Evolutionary conservation across 139 green algal species (phyloP), one percentile per base, ranked within the genome.

Genomic region (Chlamydomonas sp.): DNA sequence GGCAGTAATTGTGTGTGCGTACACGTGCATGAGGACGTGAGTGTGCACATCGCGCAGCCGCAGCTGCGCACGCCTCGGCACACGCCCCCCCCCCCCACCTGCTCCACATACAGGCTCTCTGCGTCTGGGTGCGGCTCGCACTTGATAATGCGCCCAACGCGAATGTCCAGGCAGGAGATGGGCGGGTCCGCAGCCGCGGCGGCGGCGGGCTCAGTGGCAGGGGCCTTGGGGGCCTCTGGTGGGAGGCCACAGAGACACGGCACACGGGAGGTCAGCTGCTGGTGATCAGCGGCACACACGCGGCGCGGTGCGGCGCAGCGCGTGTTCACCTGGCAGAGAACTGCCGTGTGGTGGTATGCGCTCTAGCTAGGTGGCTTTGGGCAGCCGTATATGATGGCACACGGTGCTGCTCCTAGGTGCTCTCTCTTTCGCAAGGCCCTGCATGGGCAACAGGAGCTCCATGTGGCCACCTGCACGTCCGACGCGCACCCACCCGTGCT

Each of bases 41-140:
- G 43, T 54, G 43, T 54, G 43, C 43, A 54, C 43, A 54, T n/a
- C n/a, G n/a, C n/a, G n/a, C n/a, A n/a, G n/a, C n/a, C n/a, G n/a
- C n/a, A n/a, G n/a, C n/a, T n/a, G n/a, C n/a, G n/a, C n/a, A n/a
- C n/a, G n/a, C n/a, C n/a, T n/a, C n/a, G n/a, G n/a, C n/a, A n/a
- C n/a, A n/a, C n/a, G n/a, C n/a, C n/a, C n/a, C n/a, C n/a, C n/a
- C n/a, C 6, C 10, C 54, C 30, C 54, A 66, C 59, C 59, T 66
- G 59, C 33, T 66, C 59, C 5, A 69, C 37, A 6, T 69, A 69
- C 0, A 67, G 81, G 65, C 75, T 83, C 47, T 92, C 87, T n/a
- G 87, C 87, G 50, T 92, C 85, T 0, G 84, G 83, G 68, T 92
- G 87, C 36, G 37, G 65, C 71, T 89, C 73, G 35, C 76, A 81